Conservation (phyloP, 148 eudicot species). For the Rhododendron ovatum region DNA sequence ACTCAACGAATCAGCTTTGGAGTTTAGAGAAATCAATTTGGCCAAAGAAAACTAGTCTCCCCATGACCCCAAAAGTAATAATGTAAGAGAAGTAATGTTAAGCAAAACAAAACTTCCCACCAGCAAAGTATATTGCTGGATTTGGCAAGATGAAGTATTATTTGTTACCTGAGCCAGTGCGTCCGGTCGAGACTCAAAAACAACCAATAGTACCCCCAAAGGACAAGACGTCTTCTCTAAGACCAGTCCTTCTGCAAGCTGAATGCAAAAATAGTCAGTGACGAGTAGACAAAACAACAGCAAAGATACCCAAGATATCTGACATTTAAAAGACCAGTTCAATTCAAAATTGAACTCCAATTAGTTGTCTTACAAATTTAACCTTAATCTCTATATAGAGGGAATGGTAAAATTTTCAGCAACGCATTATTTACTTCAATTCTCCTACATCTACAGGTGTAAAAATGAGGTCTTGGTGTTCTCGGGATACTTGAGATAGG, state of each 20-base stretch:
- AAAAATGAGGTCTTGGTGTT: neutral
- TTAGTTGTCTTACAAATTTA: neutral
- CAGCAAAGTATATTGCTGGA: neutral
- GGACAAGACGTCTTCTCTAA: conserved; percentile 80
- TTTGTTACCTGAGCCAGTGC: conserved; percentile 76
- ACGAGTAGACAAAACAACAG: neutral
- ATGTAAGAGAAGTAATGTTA: neutral
- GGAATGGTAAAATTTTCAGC: neutral
- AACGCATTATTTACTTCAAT: neutral
- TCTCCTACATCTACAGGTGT: neutral
- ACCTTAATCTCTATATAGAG: neutral
- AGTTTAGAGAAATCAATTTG: neutral
- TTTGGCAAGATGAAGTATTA: neutral
- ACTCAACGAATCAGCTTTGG: neutral
- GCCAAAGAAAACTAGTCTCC: neutral
- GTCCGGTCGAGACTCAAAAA: conserved; percentile 93
- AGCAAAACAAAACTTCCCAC: neutral
- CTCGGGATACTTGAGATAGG: conserved; percentile 1
- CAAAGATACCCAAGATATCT: neutral
- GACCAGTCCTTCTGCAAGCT: conserved; percentile 77
- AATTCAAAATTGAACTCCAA: neutral
- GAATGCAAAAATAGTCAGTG: conserved; percentile 10
- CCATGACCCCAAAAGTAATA: neutral
- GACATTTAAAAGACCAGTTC: neutral
- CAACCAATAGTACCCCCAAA: conserved; percentile 76